phyloP scores from a whole-genome alignment of 2,329 filamentous ascomycete genomes.

The Trichoderma atroviride region DNA sequence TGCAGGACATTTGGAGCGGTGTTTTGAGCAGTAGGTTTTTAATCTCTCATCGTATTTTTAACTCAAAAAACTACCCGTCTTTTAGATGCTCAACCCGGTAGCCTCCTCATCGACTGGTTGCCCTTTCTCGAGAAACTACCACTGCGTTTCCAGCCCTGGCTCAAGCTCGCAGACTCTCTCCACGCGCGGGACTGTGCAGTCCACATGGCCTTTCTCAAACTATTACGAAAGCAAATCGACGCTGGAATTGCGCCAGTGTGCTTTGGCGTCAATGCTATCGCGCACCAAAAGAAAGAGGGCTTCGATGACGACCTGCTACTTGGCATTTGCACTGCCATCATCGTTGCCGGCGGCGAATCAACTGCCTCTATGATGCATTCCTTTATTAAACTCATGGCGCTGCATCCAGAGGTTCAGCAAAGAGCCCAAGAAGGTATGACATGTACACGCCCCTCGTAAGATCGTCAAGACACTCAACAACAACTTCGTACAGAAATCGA shows the following conservation, averaged over 20 bases:
- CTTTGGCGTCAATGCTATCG: neutral
- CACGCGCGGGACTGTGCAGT: neutral
- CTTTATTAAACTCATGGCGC: slow-evolving; percentile 16
- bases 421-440: slow-evolving; percentile 35
- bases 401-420: slow-evolving; percentile 6
- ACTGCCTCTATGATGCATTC: neutral
- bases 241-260: neutral
- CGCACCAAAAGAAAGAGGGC: neutral
- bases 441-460: too few relatives aligned
- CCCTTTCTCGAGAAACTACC: slow-evolving; percentile 23
- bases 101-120: slow-evolving; percentile 19
- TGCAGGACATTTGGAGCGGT: slow-evolving; percentile 1
- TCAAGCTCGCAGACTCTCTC: neutral
- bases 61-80: too few relatives aligned
- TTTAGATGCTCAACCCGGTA: slow-evolving; percentile 8
- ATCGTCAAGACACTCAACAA: too few relatives aligned
- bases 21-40: neutral
- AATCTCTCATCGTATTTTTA: too few relatives aligned
- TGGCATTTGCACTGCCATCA: neutral
- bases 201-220: neutral
- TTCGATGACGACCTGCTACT: neutral
- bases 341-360: neutral
- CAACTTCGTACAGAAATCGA: slow-evolving; percentile 42
- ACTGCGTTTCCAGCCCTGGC: slow-evolving; percentile 13
- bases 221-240: neutral